Evolutionary conservation across 164 flowering plant genomes (phyloP).

Genomic region (Malania oleifera): DNA sequence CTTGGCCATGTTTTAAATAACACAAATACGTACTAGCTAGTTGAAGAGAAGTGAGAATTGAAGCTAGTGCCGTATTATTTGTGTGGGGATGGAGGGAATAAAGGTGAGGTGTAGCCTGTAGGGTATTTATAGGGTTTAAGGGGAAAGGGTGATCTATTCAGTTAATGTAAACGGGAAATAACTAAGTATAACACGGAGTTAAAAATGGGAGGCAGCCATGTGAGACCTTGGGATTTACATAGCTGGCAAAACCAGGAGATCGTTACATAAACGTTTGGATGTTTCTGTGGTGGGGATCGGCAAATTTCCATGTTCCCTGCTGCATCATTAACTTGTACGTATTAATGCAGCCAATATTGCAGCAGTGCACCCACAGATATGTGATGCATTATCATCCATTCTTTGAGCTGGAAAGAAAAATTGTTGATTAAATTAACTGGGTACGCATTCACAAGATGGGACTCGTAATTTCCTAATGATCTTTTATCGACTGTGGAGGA

Average conservation of each 20-base stretch:
- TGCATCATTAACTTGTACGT: background rate
- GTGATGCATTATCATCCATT: no score
- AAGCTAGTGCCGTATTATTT: background rate
- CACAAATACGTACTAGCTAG: background rate
- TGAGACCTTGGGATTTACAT: slow-evolving; percentile 18
- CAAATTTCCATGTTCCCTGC: slow-evolving; percentile 14
- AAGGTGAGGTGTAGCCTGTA: background rate
- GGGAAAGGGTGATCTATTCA: background rate
- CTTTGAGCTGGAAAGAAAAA: no score
- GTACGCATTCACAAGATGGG: no score
- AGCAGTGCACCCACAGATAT: no score
- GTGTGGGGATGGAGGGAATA: slow-evolving; percentile 4
- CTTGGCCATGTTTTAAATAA: slow-evolving; percentile 37
- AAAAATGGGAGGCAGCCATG: slow-evolving; percentile 3
- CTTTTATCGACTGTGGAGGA: no score
- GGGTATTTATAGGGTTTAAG: slow-evolving; percentile 9
- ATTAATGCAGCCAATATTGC: no score
- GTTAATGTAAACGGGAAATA: slow-evolving; percentile 7
- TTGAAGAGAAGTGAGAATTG: background rate
- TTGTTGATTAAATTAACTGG: no score
- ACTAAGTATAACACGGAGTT: background rate
- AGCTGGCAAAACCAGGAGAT: slow-evolving; percentile 24
- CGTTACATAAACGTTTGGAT: slow-evolving; percentile 20
- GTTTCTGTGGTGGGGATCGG: slow-evolving; percentile 18
- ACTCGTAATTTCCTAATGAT: no score